Conservation (phyloP, 164 flowering plant species). For the Echeveria elegans region DNA sequence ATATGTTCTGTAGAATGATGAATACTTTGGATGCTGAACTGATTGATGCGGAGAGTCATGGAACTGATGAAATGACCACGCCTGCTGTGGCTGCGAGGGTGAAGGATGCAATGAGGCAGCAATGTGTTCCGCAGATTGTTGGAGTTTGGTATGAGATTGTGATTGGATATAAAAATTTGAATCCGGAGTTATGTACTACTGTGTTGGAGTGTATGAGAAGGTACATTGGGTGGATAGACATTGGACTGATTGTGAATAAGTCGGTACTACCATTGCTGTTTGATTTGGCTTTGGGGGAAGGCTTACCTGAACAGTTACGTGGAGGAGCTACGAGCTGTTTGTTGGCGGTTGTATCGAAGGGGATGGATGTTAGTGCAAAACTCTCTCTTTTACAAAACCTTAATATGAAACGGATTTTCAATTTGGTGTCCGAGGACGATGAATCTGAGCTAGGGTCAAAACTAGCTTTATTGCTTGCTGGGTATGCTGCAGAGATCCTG, state of each 20-base stretch:
- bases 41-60: constrained; percentile 78
- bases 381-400: constrained; percentile 61
- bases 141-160: constrained; percentile 81
- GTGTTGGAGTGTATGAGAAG: constrained; percentile 74
- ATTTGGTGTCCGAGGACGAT: constrained; percentile 45
- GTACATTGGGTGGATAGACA: constrained; percentile 89
- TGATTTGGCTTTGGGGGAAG: constrained; percentile 63
- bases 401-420: constrained; percentile 65
- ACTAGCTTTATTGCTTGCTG: constrained; percentile 60
- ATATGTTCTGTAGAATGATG: constrained; percentile 87
- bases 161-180: constrained; percentile 50
- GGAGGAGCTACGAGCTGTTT: constrained; percentile 75
- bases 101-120: constrained; percentile 98
- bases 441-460: constrained; percentile 63
- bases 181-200: constrained; percentile 49
- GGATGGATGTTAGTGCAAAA: constrained; percentile 78
- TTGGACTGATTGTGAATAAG: constrained; percentile 77
- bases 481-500: constrained; percentile 73
- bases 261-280: constrained; percentile 59
- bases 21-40: constrained; percentile 83
- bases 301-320: constrained; percentile 52
- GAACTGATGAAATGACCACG: constrained; percentile 42
- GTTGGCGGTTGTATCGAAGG: constrained; percentile 63
- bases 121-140: constrained; percentile 79
- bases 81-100: constrained; percentile 43